phyloP scores from a whole-genome alignment of 805 yeast species.

The Starmerella kuoi region DNA sequence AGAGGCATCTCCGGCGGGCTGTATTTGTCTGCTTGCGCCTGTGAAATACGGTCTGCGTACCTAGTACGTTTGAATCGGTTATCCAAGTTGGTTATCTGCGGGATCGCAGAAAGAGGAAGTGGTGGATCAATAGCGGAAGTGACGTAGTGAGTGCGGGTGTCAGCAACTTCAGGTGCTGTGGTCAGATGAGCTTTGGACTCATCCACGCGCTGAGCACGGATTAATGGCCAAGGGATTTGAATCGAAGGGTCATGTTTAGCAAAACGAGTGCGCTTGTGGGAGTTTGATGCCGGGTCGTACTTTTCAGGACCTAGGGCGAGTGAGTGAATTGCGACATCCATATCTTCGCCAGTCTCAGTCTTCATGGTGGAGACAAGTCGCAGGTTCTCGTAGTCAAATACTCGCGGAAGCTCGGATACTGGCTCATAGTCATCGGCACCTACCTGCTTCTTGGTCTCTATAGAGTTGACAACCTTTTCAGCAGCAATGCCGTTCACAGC shows the following conservation, averaged over 20 bases:
- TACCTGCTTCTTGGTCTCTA: conserved; percentile 44
- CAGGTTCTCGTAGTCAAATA: conserved; percentile 47
- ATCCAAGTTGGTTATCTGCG: conserved; percentile 63
- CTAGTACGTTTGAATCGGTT: conserved; percentile 49
- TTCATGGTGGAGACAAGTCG: conserved; percentile 68
- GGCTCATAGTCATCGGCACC: conserved; percentile 52
- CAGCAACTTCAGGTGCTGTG: conserved; percentile 45
- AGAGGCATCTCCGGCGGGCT: conserved; percentile 69
- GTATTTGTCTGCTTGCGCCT: conserved; percentile 48
- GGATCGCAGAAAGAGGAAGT: conserved; percentile 53
- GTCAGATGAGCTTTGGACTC: conserved; percentile 35
- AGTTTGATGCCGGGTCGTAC: conserved; percentile 62
- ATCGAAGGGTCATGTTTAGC: conserved; percentile 57
- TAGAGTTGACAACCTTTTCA: conserved; percentile 55
- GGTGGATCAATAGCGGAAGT: conserved; percentile 55
- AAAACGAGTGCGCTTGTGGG: conserved; percentile 64
- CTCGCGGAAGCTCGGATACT: conserved; percentile 54
- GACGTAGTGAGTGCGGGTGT: conserved; percentile 64
- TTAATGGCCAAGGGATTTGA: conserved; percentile 87
- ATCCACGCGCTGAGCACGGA: conserved; percentile 34
- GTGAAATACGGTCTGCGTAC: conserved; percentile 42
- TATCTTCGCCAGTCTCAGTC: conserved; percentile 47
- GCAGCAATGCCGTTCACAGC: conserved; percentile 58
- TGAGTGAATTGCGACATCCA: conserved; percentile 69
- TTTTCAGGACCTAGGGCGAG: conserved; percentile 55